A percentile compares a stretch with the other conserved stretches of the same genome.
Conservation (phyloP, 257 asterid species). For the Jacaranda mimosifolia region DNA sequence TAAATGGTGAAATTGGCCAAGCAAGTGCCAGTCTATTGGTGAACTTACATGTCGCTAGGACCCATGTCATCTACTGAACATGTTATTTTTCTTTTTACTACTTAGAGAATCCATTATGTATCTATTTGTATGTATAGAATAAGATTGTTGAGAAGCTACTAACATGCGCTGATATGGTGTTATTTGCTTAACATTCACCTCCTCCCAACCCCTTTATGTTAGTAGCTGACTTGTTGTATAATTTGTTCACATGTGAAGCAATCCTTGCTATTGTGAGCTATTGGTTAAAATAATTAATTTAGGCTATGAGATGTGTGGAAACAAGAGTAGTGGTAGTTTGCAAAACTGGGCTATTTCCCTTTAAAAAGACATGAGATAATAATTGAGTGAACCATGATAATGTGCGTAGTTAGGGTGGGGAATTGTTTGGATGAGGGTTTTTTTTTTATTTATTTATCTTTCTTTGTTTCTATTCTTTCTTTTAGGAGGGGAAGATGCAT, state of each 20-base stretch:
- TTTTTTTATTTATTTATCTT: not conserved
- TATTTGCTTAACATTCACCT: constrained; percentile 21
- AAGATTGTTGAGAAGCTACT: constrained; percentile 30
- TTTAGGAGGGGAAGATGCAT: not conserved
- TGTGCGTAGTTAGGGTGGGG: constrained; percentile 25
- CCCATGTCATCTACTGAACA: constrained; percentile 97
- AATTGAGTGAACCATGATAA: constrained; percentile 41
- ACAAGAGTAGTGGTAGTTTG: constrained; percentile 15
- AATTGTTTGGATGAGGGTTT: not conserved
- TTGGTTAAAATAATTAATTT: constrained; percentile 35
- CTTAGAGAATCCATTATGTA: not conserved
- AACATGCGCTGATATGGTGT: too few relatives aligned
- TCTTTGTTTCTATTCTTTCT: not conserved
- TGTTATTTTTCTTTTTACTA: constrained; percentile 39
- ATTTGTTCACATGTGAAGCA: constrained; percentile 35
- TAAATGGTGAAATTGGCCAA: constrained; percentile 83
- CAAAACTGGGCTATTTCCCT: constrained; percentile 18
- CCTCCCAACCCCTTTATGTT: constrained; percentile 13
- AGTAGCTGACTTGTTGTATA: constrained; percentile 25
- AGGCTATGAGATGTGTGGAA: too few relatives aligned
- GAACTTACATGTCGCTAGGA: constrained; percentile 89
- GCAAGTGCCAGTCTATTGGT: constrained; percentile 95
- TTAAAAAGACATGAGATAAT: constrained; percentile 1
- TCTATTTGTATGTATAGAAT: constrained; percentile 14
- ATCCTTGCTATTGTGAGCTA: constrained; percentile 52